Percentiles rank a stretch among this genome's conserved stretches.
Evolutionary conservation across 352 stramenopile genomes (phyloP).

Genomic region (Phytophthora quininea): DNA sequence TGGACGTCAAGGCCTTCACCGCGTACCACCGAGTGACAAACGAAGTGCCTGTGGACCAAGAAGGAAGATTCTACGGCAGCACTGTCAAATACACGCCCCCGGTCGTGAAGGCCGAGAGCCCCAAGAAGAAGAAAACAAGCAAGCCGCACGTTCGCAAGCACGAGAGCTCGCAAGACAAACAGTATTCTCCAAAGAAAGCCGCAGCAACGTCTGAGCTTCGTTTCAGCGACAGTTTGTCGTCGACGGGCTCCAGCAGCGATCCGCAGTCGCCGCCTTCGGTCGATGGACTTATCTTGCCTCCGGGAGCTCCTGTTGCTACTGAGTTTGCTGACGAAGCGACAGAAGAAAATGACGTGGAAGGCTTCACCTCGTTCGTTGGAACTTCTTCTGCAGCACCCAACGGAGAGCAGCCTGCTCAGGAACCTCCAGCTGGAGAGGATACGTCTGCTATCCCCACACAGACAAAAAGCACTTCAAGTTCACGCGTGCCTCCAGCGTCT

Average conservation of each 20-base stretch:
- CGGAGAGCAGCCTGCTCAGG: slow-evolving; percentile 28
- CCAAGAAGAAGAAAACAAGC: slow-evolving; percentile 13
- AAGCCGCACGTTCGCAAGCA: slow-evolving; percentile 16
- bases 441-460: slow-evolving; percentile 2
- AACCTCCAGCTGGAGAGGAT: slow-evolving; percentile 26
- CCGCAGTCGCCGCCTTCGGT: slow-evolving; percentile 37
- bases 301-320: slow-evolving; percentile 14
- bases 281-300: slow-evolving; percentile 32
- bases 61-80: slow-evolving; percentile 61
- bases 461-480: slow-evolving; percentile 54
- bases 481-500: slow-evolving; percentile 35
- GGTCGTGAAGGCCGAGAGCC: slow-evolving; percentile 14
- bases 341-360: slow-evolving; percentile 32
- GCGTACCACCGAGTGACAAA: slow-evolving; percentile 57
- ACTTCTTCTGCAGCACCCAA: slow-evolving; percentile 14
- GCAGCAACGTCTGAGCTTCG: slow-evolving; percentile 25
- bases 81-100: slow-evolving; percentile 19
- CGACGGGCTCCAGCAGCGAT: slow-evolving; percentile 29
- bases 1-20: slow-evolving; percentile 83
- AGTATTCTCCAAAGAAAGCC: slow-evolving; percentile 26
- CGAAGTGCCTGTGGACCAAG: slow-evolving; percentile 62
- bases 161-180: slow-evolving; percentile 11
- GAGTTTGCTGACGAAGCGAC: background rate
- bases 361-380: slow-evolving; percentile 36
- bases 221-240: slow-evolving; percentile 33